phyloP scores from a whole-genome alignment of 2,329 filamentous ascomycete genomes.

The Verticillium alfalfae region DNA sequence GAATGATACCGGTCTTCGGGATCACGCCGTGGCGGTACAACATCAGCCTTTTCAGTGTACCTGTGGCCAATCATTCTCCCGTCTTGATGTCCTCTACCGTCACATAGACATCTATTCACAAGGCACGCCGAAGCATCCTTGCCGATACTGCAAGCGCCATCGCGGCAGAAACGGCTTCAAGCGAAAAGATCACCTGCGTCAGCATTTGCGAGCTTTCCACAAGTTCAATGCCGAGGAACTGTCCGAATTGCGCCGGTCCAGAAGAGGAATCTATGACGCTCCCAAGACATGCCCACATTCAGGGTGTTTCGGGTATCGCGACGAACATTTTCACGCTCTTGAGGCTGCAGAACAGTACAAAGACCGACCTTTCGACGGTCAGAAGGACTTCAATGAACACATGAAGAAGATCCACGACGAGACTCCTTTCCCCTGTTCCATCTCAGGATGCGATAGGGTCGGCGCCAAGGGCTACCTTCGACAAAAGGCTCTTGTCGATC shows the following conservation, averaged over 20 bases:
- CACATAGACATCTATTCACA: constrained; percentile 15
- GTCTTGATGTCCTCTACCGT: constrained; percentile 18
- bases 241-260: neutral
- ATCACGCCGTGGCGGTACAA: neutral
- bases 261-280: neutral
- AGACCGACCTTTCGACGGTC: constrained; percentile 10
- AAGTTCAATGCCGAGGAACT: constrained; percentile 17
- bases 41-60: constrained; percentile 14
- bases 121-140: constrained; percentile 16
- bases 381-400: constrained; percentile 24
- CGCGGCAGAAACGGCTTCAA: constrained; percentile 25
- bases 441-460: constrained; percentile 19
- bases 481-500: constrained; percentile 17
- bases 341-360: neutral
- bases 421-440: constrained; percentile 23
- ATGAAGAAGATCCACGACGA: constrained; percentile 27
- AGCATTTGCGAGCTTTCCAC: constrained; percentile 30
- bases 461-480: constrained; percentile 16
- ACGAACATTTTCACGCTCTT: constrained; percentile 7
- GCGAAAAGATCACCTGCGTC: constrained; percentile 28
- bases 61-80: constrained; percentile 19
- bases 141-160: constrained; percentile 22
- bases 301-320: constrained; percentile 15
- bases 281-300: constrained; percentile 13
- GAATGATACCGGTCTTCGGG: neutral